Conservation (phyloP, 257 asterid genomes). For the Gentiana macrophylla region DNA sequence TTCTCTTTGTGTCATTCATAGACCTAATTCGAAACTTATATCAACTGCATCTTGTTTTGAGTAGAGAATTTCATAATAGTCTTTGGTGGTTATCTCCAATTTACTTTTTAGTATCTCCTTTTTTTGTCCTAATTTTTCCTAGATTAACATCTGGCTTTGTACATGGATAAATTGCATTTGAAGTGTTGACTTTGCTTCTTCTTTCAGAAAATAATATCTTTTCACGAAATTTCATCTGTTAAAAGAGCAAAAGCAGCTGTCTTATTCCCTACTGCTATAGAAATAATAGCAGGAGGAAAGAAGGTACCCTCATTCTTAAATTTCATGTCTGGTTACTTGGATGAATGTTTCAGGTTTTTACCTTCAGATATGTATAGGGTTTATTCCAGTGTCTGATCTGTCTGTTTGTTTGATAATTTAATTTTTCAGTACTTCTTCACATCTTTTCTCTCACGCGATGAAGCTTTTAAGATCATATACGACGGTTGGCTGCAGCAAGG, state of each 20-base stretch:
- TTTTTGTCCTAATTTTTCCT: too few species aligned
- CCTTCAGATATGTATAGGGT: too few species aligned
- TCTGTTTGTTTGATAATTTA: too few species aligned
- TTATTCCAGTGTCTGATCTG: too few species aligned
- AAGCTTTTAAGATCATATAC: slow-evolving; percentile 83
- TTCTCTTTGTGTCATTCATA: too few species aligned
- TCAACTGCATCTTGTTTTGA: too few species aligned
- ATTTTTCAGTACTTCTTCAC: slow-evolving; percentile 73
- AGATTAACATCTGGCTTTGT: background rate
- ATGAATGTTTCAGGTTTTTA: too few species aligned
- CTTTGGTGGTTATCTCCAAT: too few species aligned
- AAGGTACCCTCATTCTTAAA: slow-evolving; percentile 36
- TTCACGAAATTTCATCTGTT: slow-evolving; percentile 67
- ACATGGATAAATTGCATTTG: background rate
- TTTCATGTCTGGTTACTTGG: too few species aligned
- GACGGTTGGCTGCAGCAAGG: slow-evolving; percentile 74
- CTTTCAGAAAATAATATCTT: slow-evolving; percentile 66
- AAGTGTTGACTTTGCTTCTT: slow-evolving; percentile 8
- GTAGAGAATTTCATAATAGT: too few species aligned
- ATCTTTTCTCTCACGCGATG: slow-evolving; percentile 95
- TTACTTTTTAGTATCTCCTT: too few species aligned
- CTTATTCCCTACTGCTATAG: slow-evolving; percentile 92
- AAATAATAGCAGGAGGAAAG: slow-evolving; percentile 73
- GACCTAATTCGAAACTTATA: too few species aligned
- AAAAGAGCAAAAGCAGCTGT: slow-evolving; percentile 88